phyloP scores from a whole-genome alignment of 176 grass and related monocot species.

The Themeda triandra region DNA sequence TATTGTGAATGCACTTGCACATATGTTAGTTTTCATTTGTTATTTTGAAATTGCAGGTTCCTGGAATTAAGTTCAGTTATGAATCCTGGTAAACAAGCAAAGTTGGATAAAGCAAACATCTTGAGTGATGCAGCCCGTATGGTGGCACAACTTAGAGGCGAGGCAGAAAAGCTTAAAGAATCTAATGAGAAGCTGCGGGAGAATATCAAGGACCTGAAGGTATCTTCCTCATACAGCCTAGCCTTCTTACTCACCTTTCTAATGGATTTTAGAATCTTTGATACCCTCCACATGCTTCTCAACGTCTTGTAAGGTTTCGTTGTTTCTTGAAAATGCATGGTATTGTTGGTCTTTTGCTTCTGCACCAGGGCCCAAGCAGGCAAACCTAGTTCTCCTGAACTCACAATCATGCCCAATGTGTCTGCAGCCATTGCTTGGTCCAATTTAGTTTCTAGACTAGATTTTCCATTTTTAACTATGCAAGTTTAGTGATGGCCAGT shows the following conservation, averaged over 20 bases:
- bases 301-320: neutral
- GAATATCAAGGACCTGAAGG: constrained; percentile 72
- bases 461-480: neutral
- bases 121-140: constrained; percentile 53
- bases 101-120: constrained; percentile 66
- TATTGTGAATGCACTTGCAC: neutral
- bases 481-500: neutral
- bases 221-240: constrained; percentile 13
- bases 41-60: constrained; percentile 45
- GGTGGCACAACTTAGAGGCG: constrained; percentile 45
- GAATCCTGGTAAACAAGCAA: constrained; percentile 53
- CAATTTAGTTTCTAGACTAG: neutral
- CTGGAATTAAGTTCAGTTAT: constrained; percentile 59
- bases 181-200: constrained; percentile 54
- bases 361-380: neutral
- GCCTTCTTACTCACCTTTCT: neutral
- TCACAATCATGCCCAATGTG: neutral
- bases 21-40: constrained; percentile 1
- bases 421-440: constrained; percentile 1
- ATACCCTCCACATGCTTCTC: neutral
- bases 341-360: neutral
- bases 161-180: constrained; percentile 62
- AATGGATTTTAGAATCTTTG: neutral
- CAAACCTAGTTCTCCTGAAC: neutral
- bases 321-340: neutral